Evolutionary conservation across 1,284 basidiomycete species (phyloP), one percentile per base, ranked within the genome.

Genomic region (Acaromyces ingoldii): DNA sequence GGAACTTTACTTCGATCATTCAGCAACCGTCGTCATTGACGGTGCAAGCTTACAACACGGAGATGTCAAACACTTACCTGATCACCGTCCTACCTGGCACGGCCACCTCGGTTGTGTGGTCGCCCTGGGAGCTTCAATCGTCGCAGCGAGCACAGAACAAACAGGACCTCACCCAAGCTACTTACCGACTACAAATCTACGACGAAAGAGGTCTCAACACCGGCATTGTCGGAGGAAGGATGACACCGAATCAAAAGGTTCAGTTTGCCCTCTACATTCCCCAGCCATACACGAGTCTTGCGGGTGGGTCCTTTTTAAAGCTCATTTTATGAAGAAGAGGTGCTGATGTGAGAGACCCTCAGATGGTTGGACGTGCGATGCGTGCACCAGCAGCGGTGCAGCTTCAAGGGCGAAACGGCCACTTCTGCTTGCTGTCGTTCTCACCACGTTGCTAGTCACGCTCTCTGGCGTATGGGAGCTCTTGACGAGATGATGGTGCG

Each of bases 221-320:
- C 2, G 62, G 52, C 22, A 53, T 59, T 6, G 48, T 34, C 3
- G 62, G 65, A 10, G 72, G 72, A 7, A 28, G 57, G 33, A 63
- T 75, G 54, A 48, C 58, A 51, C 63, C 70, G 19, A 75, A 74
- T 55, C 65, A 60, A 38, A 58, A 57, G 53, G 65, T 72, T 1
- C 45, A 68, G 22, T 75, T 75, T 53, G 65, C 72, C 1, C 56
- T 75, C 34, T 75, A 75, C 54, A 70, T 66, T 26, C 72, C 72
- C n/a, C 55, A 69, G 41, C 53, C 60, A 6, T 75, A 75, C 51
- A 75, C 72, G 33, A 65, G 69, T 17, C 45, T 75, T 17, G 56
- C 67, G 9, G 57, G 63, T 60, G 49, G 49, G 61, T 59, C 6
- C 34, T 21, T 29, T 28, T 43, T n/a, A n/a, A n/a, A n/a, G n/a